Conservation (phyloP, 352 stramenopile genomes). For the Phytophthora fragariae region DNA sequence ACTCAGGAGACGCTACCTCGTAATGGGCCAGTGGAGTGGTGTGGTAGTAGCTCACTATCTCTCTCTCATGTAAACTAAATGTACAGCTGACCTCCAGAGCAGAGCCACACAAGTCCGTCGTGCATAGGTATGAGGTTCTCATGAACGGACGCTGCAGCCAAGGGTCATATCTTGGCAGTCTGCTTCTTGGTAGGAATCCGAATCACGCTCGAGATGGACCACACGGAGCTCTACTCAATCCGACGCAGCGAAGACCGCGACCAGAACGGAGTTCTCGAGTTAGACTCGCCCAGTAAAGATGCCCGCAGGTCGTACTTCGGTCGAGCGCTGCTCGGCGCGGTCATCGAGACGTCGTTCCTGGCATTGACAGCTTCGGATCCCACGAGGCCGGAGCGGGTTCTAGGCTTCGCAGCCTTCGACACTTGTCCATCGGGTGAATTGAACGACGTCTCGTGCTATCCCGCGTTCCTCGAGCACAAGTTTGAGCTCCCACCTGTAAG, state of each 20-base stretch:
- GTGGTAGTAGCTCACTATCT: background rate
- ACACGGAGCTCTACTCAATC: constrained; percentile 47
- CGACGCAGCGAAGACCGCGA: constrained; percentile 70
- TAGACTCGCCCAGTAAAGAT: constrained; percentile 67
- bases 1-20: constrained; percentile 4
- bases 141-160: constrained; percentile 11
- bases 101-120: constrained; percentile 5
- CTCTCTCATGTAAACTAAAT: constrained; percentile 38
- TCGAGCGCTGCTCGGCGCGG: constrained; percentile 49
- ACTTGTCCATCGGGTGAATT: constrained; percentile 55
- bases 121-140: background rate
- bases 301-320: constrained; percentile 74
- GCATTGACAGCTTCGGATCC: constrained; percentile 70
- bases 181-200: background rate
- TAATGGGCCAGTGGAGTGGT: constrained; percentile 3
- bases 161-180: constrained; percentile 10
- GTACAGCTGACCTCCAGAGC: background rate
- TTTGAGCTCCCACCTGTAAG: constrained; percentile 63
- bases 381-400: constrained; percentile 51
- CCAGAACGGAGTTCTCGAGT: constrained; percentile 63
- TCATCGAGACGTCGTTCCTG: constrained; percentile 82
- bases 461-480: constrained; percentile 56
- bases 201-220: constrained; percentile 19
- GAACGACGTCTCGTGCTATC: constrained; percentile 40
- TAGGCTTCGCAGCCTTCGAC: constrained; percentile 77